Evolutionary conservation across 441 rosid genomes (phyloP).

Genomic region (Macaranga tanarius): DNA sequence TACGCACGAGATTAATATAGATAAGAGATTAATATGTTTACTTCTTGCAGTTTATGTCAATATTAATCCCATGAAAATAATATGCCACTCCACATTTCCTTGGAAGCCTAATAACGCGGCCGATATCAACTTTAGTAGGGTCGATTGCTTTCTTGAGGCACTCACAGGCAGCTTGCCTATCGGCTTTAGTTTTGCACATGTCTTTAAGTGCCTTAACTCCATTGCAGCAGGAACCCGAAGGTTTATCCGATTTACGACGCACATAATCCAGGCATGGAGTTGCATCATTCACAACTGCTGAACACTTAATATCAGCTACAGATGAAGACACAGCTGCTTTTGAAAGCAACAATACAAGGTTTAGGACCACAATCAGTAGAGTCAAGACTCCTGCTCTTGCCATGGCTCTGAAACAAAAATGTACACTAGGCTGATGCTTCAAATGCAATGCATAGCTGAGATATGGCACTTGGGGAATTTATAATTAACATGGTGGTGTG

Average conservation of each 20-base stretch:
- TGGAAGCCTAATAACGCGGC: constrained; percentile 24
- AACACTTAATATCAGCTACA: constrained; percentile 11
- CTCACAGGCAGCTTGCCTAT: constrained; percentile 26
- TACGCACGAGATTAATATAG: background rate
- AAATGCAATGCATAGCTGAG: background rate
- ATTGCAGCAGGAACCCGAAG: constrained; percentile 25
- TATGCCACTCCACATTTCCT: constrained; percentile 28
- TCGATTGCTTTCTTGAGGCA: constrained; percentile 31
- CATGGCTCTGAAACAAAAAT: background rate
- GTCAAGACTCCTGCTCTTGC: constrained; percentile 6
- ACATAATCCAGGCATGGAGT: constrained; percentile 31
- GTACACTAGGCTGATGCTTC: background rate
- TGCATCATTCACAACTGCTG: background rate
- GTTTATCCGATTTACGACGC: background rate
- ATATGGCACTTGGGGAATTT: background rate
- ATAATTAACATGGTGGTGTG: background rate
- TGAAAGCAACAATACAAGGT: constrained; percentile 17
- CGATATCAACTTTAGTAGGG: background rate
- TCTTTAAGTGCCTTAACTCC: constrained; percentile 22
- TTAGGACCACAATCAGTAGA: constrained; percentile 12
- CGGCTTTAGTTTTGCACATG: constrained; percentile 5
- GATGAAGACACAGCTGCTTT: constrained; percentile 10
- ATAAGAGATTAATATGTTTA: constrained; percentile 11
- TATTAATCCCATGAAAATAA: constrained; percentile 12
- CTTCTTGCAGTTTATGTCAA: constrained; percentile 36